phyloP scores from a whole-genome alignment of 768 basidiomycete species.

The Phylloporus arenicola region DNA sequence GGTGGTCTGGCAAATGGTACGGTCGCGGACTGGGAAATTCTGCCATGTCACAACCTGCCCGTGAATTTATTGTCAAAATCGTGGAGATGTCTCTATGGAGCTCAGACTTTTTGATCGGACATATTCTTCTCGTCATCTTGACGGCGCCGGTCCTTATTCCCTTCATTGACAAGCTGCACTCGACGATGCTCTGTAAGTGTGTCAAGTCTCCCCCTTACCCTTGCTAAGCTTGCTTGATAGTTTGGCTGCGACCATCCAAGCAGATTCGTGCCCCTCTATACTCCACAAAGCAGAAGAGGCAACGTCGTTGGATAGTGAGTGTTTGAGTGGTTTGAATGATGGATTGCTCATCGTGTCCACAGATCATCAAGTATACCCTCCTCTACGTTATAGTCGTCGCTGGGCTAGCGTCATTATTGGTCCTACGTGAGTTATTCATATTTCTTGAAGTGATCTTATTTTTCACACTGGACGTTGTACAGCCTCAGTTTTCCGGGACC shows the following conservation, averaged over 20 bases:
- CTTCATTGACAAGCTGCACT: slow-evolving; percentile 82
- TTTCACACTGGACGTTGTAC: slow-evolving; percentile 15
- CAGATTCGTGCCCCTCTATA: slow-evolving; percentile 91
- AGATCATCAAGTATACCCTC: slow-evolving; percentile 82
- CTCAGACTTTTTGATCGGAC: slow-evolving; percentile 86
- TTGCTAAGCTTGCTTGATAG: slow-evolving; percentile 33
- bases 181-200: slow-evolving; percentile 83
- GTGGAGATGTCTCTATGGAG: slow-evolving; percentile 97
- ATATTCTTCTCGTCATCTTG: slow-evolving; percentile 81
- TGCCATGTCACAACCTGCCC: slow-evolving; percentile 90
- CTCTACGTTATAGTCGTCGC: slow-evolving; percentile 76
- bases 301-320: slow-evolving; percentile 84
- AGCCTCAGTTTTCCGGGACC: slow-evolving; percentile 80
- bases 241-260: slow-evolving; percentile 94
- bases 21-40: slow-evolving; percentile 88
- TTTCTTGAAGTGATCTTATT: slow-evolving; percentile 1
- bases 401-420: slow-evolving; percentile 74
- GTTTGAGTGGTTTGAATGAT: not conserved
- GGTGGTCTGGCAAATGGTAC: slow-evolving; percentile 99
- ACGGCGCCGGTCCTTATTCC: slow-evolving; percentile 83
- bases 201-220: not conserved
- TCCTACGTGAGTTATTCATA: slow-evolving; percentile 57
- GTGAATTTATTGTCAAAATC: slow-evolving; percentile 97
- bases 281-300: slow-evolving; percentile 89
- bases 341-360: slow-evolving; percentile 3